Percentiles rank a stretch among this genome's conserved stretches.
These are phyloP conservation scores for Choanephora cucurbitarum DNA, from an alignment of 371 early-diverging fungal genomes.

Conservation along the genomic window DNA sequence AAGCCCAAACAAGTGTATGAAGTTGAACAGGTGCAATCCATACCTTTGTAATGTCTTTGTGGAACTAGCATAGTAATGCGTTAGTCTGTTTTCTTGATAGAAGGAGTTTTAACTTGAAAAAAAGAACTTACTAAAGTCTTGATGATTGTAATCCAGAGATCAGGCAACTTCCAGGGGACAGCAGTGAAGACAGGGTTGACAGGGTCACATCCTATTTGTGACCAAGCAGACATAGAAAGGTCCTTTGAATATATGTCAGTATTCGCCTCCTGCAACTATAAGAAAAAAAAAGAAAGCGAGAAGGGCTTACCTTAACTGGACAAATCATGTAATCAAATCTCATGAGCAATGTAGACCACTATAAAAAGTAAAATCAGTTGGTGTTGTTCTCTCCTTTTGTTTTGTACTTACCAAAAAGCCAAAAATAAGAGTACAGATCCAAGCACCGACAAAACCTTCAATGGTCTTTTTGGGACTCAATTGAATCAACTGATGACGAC, in stretches of 20 bases:
- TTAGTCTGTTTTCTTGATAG: not conserved
- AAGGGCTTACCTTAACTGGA: conserved; percentile 68
- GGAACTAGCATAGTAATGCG: conserved; percentile 15
- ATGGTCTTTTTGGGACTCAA: conserved; percentile 99
- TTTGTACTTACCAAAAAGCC: conserved; percentile 70
- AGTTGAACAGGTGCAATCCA: conserved; percentile 86
- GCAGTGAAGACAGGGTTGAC: conserved; percentile 52
- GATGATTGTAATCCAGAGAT: conserved; percentile 23
- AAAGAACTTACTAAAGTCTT: conserved; percentile 29
- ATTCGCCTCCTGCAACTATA: not conserved
- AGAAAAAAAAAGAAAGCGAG: no score
- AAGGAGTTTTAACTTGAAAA: not conserved
- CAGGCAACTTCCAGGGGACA: conserved; percentile 43
- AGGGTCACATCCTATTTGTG: conserved; percentile 47
- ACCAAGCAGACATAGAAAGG: conserved; percentile 47
- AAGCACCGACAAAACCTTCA: conserved; percentile 98
- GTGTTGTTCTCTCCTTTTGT: not conserved
- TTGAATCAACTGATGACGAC: conserved; percentile 90
- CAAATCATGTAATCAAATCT: conserved; percentile 85
- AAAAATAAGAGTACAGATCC: conserved; percentile 85
- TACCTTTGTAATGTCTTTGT: conserved; percentile 35
- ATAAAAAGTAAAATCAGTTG: conserved; percentile 1
- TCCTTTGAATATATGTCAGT: conserved; percentile 17
- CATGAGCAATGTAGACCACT: conserved; percentile 36
- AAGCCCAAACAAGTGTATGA: conserved; percentile 88